Conservation (phyloP, 108 stramenopile genomes). For the Pelagomonas calceolata region DNA sequence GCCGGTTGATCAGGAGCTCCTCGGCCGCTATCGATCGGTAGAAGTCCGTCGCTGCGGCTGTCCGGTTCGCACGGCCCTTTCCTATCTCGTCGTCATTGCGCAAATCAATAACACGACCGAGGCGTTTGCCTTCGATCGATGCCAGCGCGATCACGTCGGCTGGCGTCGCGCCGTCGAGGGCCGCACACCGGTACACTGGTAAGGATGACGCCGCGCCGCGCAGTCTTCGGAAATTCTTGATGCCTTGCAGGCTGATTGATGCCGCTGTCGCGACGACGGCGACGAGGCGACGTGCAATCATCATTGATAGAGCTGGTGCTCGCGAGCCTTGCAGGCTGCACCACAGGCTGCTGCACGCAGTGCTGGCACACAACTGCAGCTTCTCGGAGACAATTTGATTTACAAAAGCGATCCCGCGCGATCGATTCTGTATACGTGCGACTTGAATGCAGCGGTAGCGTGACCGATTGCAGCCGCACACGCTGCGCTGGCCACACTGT, state of each 20-base stretch:
- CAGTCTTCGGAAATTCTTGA: background rate
- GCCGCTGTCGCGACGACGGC: too few species aligned
- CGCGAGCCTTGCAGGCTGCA: too few species aligned
- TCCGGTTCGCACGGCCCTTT: background rate
- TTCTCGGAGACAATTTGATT: too few species aligned
- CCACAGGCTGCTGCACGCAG: too few species aligned
- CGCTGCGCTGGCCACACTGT: too few species aligned
- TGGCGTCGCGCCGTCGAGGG: background rate
- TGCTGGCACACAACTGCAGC: too few species aligned
- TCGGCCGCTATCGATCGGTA: background rate
- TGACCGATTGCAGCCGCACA: too few species aligned
- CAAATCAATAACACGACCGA: background rate
- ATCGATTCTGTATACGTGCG: too few species aligned
- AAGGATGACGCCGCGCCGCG: background rate
- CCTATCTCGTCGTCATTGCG: background rate
- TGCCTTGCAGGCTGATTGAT: background rate
- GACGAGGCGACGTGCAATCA: too few species aligned
- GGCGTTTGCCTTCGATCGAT: background rate
- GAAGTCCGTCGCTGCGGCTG: background rate
- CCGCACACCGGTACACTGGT: background rate
- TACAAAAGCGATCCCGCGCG: too few species aligned
- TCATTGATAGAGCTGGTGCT: too few species aligned
- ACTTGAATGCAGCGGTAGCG: too few species aligned
- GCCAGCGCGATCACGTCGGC: background rate
- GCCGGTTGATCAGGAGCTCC: background rate